These are phyloP conservation scores for Pholiota adiposa DNA, from an alignment of 1,284 basidiomycete genomes.

Conservation along the genomic window DNA sequence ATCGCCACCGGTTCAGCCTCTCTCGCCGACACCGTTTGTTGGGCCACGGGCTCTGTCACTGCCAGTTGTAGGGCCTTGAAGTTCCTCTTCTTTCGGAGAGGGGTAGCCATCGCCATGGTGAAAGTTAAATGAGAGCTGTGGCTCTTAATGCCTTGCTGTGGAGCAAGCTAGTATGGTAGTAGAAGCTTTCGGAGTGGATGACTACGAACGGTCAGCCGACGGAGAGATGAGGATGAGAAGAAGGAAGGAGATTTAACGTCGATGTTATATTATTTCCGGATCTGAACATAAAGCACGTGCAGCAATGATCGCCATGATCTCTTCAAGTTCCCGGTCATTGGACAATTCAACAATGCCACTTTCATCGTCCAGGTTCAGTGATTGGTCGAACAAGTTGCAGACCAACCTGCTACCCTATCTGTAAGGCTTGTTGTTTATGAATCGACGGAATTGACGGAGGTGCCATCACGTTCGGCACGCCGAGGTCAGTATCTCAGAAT, in stretches of 20 bases:
- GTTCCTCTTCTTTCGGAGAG: constrained; percentile 54
- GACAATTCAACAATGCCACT: too few relatives aligned
- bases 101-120: constrained; percentile 35
- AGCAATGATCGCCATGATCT: constrained; percentile 10
- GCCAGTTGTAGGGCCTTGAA: constrained; percentile 50
- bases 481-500: background rate
- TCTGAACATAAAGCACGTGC: constrained; percentile 27
- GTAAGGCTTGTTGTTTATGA: too few relatives aligned
- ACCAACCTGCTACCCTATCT: too few relatives aligned
- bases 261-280: constrained; percentile 23
- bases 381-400: too few relatives aligned
- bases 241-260: constrained; percentile 14
- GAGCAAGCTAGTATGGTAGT: background rate
- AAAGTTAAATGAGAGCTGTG: constrained; percentile 7
- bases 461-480: background rate
- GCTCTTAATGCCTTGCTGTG: constrained; percentile 1
- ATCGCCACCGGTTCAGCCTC: constrained; percentile 35
- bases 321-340: background rate
- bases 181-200: constrained; percentile 2
- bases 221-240: constrained; percentile 26
- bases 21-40: constrained; percentile 29
- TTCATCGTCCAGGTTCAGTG: background rate
- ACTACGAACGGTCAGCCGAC: constrained; percentile 14
- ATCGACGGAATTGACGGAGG: too few relatives aligned
- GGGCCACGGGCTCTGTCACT: constrained; percentile 26